Percentiles rank a stretch among this genome's conserved stretches.
phyloP scores from a whole-genome alignment of 805 yeast genomes.

The Hanseniaspora thailandica region DNA sequence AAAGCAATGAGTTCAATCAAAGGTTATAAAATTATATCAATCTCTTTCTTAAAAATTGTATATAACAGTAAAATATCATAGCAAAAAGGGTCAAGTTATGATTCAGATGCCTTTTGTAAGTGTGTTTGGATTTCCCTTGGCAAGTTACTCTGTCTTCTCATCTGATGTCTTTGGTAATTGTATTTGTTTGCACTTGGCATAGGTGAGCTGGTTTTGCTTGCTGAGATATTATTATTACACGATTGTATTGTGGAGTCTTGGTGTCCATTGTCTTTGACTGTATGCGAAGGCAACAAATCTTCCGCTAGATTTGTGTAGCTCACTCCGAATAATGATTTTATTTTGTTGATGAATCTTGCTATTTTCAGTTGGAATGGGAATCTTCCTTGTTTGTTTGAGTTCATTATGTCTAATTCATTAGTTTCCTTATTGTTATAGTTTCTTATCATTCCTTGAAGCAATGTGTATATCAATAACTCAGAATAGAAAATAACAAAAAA shows the following conservation, averaged over 20 bases:
- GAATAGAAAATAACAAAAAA: constrained; percentile 38
- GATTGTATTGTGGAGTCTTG: not conserved
- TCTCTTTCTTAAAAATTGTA: no score
- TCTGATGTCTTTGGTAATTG: constrained; percentile 14
- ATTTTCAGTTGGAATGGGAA: constrained; percentile 11
- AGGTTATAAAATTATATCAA: no score
- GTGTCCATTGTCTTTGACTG: not conserved
- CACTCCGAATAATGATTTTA: constrained; percentile 20
- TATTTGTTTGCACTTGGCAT: not conserved
- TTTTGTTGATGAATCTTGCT: constrained; percentile 21
- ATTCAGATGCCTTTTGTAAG: not conserved
- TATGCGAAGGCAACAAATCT: not conserved
- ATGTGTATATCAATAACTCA: constrained; percentile 38
- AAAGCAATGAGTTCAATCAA: no score
- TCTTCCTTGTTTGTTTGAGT: constrained; percentile 15
- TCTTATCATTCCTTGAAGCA: constrained; percentile 26
- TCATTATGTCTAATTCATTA: not conserved
- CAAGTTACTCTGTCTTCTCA: constrained; percentile 14
- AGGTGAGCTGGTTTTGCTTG: not conserved
- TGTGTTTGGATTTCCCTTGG: constrained; percentile 6
- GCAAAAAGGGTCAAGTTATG: not conserved
- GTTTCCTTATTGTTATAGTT: not conserved
- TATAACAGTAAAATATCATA: no score
- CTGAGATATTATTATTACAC: not conserved
- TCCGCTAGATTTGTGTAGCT: constrained; percentile 1